phyloP scores from a whole-genome alignment of 169 alveolate species.

The Cyclospora cayetanensis region DNA sequence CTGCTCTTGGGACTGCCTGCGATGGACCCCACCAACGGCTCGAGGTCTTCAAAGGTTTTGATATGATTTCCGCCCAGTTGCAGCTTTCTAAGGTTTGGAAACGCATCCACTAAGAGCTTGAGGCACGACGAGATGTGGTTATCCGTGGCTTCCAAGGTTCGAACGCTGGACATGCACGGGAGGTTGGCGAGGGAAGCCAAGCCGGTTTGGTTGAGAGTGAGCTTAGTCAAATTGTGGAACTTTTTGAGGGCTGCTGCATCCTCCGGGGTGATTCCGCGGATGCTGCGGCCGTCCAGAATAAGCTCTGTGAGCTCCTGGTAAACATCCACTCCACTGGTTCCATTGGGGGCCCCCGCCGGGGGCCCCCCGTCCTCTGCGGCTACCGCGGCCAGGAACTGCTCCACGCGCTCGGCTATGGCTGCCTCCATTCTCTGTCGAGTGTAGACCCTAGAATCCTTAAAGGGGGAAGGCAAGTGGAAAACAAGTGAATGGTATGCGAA shows the following conservation, averaged over 20 bases:
- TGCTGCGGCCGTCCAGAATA: slow-evolving; percentile 87
- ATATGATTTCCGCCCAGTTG: slow-evolving; percentile 91
- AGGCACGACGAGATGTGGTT: slow-evolving; percentile 83
- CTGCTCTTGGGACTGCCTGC: not conserved
- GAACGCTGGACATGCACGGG: slow-evolving; percentile 85
- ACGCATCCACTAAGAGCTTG: slow-evolving; percentile 81
- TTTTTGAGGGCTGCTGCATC: slow-evolving; percentile 85
- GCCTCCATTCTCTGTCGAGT: slow-evolving; percentile 39
- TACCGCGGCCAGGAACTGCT: slow-evolving; percentile 12
- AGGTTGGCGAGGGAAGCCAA: slow-evolving; percentile 83
- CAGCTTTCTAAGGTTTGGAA: slow-evolving; percentile 86
- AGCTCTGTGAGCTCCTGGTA: slow-evolving; percentile 79
- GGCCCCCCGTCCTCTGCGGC: not conserved
- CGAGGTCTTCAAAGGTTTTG: slow-evolving; percentile 82
- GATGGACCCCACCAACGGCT: slow-evolving; percentile 74
- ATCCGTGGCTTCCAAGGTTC: slow-evolving; percentile 88
- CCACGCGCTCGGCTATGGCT: slow-evolving; percentile 53
- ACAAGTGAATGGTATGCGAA: no score
- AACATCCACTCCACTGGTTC: not conserved
- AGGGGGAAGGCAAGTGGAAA: no score
- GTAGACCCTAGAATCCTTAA: no score
- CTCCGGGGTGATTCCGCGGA: slow-evolving; percentile 78
- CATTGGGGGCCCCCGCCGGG: not conserved
- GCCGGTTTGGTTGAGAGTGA: slow-evolving; percentile 91
- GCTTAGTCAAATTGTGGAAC: slow-evolving; percentile 81